These are phyloP conservation scores for Laguncularia racemosa DNA, from an alignment of 345 rosid species.

Conservation along the genomic window DNA sequence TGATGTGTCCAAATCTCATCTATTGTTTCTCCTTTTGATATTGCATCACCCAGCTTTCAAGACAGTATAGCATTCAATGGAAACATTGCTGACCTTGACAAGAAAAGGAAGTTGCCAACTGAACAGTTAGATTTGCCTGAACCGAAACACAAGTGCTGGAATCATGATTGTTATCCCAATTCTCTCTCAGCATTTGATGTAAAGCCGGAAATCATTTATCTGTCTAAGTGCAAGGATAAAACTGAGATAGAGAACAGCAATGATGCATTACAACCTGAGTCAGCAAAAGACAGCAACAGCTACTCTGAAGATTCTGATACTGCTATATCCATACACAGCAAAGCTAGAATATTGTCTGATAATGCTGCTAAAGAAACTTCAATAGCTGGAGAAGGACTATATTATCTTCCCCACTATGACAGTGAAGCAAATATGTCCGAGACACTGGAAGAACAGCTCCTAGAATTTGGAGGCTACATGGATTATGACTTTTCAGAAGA, in stretches of 20 bases:
- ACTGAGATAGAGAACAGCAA: conserved; percentile 8
- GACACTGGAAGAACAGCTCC: conserved; percentile 21
- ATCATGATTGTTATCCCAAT: conserved; percentile 16
- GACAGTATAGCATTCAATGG: conserved; percentile 1
- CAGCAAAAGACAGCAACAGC: conserved; percentile 43
- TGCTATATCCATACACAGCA: conserved; percentile 11
- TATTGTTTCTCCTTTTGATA: neutral
- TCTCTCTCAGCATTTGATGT: conserved; percentile 6
- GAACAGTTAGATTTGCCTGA: conserved; percentile 45
- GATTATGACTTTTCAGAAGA: conserved; percentile 22
- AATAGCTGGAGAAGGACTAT: conserved; percentile 8
- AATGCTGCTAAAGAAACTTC: conserved; percentile 4
- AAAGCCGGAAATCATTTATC: conserved; percentile 5
- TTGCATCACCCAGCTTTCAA: conserved; percentile 12
- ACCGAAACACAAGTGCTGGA: conserved; percentile 42
- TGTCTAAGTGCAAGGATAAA: conserved; percentile 10
- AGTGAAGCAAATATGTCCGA: conserved; percentile 8
- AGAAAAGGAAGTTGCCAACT: conserved; percentile 47
- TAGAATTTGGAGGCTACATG: conserved; percentile 16
- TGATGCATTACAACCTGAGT: conserved; percentile 29
- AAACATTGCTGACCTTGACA: conserved; percentile 18
- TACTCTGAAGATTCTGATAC: conserved; percentile 27
- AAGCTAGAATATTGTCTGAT: conserved; percentile 16
- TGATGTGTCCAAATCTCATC: no score
- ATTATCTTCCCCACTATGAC: conserved; percentile 6